A percentile compares a stretch with the other conserved stretches of the same genome.
These are phyloP conservation scores for Kregervanrija delftensis DNA, from an alignment of 805 yeast genomes.

Conservation along the genomic window DNA sequence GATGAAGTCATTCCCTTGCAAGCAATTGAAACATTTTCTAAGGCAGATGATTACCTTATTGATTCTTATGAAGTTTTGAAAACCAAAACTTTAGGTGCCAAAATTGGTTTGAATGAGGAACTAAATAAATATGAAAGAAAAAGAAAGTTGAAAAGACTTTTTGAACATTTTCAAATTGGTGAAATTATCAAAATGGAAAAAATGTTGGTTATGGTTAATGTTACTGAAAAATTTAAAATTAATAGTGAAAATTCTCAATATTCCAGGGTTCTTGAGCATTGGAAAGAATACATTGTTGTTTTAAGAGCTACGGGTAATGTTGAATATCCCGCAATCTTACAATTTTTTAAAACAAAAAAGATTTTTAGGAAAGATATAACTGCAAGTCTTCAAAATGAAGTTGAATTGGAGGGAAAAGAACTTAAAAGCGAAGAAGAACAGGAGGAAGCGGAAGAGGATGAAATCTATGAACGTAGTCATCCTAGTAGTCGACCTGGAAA, in stretches of 20 bases:
- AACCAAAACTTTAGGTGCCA: constrained; percentile 6
- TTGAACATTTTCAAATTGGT: constrained; percentile 39
- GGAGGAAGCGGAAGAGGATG: not conserved
- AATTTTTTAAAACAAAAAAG: constrained; percentile 48
- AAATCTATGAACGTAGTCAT: too few species aligned
- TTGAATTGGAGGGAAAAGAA: constrained; percentile 1
- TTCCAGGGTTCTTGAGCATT: constrained; percentile 55
- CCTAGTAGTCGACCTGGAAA: not conserved
- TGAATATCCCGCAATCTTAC: constrained; percentile 49
- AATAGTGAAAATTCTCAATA: constrained; percentile 30
- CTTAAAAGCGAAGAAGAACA: constrained; percentile 1
- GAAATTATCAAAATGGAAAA: constrained; percentile 60
- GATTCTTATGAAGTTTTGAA: constrained; percentile 7
- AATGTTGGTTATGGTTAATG: constrained; percentile 52
- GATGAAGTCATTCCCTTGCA: constrained; percentile 12
- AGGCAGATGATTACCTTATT: constrained; percentile 3
- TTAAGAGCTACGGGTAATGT: constrained; percentile 53
- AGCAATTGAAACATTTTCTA: not conserved
- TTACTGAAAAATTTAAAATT: constrained; percentile 24
- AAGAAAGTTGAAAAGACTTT: constrained; percentile 19
- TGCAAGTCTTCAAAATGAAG: not conserved
- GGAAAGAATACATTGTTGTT: constrained; percentile 76
- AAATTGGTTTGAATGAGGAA: constrained; percentile 10
- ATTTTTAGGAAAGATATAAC: constrained; percentile 22
- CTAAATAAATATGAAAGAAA: constrained; percentile 12